Base-by-base conservation (phyloP, 2,329 filamentous ascomycete genomes). In the Grosmannia serpens region DNA sequence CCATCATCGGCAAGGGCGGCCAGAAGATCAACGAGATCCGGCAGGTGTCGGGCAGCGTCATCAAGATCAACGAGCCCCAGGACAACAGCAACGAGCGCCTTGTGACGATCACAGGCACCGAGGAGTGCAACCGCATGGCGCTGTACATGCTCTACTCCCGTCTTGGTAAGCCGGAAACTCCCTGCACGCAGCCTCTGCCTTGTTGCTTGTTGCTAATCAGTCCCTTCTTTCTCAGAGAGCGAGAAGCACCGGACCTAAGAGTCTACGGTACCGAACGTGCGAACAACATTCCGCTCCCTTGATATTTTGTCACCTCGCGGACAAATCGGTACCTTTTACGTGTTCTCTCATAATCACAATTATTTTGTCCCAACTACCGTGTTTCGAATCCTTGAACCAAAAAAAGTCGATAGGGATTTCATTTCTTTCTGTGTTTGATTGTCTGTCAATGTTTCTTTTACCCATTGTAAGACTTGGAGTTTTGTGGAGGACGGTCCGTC, bases 61-160 rank as follows among this genome's bases (percentile, higher is more conserved):
- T 99, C 73, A 99, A 99, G 79, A 99, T 99, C 79, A 97, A 99
- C 71, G 94, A 99, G 72, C 94, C 94, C 1, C 94, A 96, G 72
- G 94, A 97, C 73, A 97, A 95, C 75, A 97, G 90, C 80, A 99
- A 97, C 69, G 94, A 99, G 77, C 87, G 94, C 62, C 78, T 99
- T 60, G 94, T 99, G 59, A 99, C 94, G 20, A 95, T 99, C 66
- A 96, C 94, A 2, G 94, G 94, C 64, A 97, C 94, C 7, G 91
- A 95, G 67, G 94, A 99, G 74, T 96, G 91, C 78, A 99, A 99
- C 75, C 89, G 96, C 69, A 97, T 99, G 91, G 94, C 94, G n/a
- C 76, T 99, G 58, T 99, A 97, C 76, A 96, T 99, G 91, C 83
- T 99, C 58, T 99, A 99, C 75, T 95, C 90, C 61, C 85, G 94